Evolutionary conservation across 1,284 basidiomycete genomes (phyloP), one percentile per base, ranked within the genome.

Genomic region (Heterobasidion occidentale): DNA sequence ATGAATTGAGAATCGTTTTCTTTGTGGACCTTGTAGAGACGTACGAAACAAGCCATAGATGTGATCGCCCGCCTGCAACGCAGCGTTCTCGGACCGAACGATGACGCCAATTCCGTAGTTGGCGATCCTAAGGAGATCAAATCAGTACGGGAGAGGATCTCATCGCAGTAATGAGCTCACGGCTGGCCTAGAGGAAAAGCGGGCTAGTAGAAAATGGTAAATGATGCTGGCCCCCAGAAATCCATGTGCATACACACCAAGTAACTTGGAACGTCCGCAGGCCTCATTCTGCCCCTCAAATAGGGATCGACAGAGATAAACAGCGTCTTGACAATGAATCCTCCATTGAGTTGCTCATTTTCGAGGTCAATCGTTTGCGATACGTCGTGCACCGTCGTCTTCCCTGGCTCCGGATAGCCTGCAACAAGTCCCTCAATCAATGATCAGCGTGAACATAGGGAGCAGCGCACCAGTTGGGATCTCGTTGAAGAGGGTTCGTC

Each of bases 261-360:
- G 36, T 59, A 58, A 42, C 56, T 54, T n/a, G 57, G n/a, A 19
- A 55, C 36, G 5, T 27, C 46, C 14, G 62, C 56, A 45, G 59
- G 55, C 6, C 62, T 61, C 68, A 74, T 70, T 50, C 62, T 60
- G 14, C 61, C 64, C 33, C 71, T 65, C 59, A 72, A 62, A 62
- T 73, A 74, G 0, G 73, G 74, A 60, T 75, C 74, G 46, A 73
- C 62, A 38, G 61, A 67, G 19, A 73, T 55, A 2, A 62, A 62
- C 36, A 72, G 56, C 3, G 66, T 62, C 65, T 73, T 72, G 55
- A 73, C 56, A 38, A 76, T 66, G 53, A 74, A 56, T 0, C 71
- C 73, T 34, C 74, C 74, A 47, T 72, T 63, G 36, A 73, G 61
- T 6, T 66, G 56, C 2, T 66, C 67, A 17, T 58, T 66, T 14